Conservation (phyloP, 2,329 filamentous ascomycete species). For the Didymellaceae sp. region DNA sequence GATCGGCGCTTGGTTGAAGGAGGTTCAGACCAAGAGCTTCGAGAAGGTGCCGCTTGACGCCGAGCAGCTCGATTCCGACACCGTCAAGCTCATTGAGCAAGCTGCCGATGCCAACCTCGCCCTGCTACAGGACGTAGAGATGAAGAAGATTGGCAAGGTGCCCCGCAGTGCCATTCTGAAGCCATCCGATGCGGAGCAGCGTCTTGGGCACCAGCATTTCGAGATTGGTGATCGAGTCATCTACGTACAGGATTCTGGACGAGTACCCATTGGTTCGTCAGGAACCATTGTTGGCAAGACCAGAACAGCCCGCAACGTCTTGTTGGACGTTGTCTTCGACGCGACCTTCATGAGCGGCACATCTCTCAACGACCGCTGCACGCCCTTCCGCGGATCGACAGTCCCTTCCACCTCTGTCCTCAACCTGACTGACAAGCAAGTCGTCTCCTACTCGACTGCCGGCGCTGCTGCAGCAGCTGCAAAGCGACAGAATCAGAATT, state of each 20-base stretch:
- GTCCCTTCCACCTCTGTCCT: slow-evolving; percentile 87
- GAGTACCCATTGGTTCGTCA: slow-evolving; percentile 88
- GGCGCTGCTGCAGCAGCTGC: slow-evolving; percentile 62
- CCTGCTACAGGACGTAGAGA: slow-evolving; percentile 51
- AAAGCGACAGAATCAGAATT: slow-evolving; percentile 58
- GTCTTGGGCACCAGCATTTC: slow-evolving; percentile 84
- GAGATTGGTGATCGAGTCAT: slow-evolving; percentile 87
- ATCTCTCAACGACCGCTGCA: slow-evolving; percentile 86
- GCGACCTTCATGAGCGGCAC: slow-evolving; percentile 97
- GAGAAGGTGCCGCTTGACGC: slow-evolving; percentile 96
- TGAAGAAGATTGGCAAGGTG: slow-evolving; percentile 78
- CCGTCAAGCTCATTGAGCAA: slow-evolving; percentile 80
- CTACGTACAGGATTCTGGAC: slow-evolving; percentile 90
- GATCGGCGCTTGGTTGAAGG: slow-evolving; percentile 91
- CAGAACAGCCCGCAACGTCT: slow-evolving; percentile 78
- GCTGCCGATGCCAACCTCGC: slow-evolving; percentile 66
- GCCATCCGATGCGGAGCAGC: slow-evolving; percentile 93
- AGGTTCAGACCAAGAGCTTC: slow-evolving; percentile 87
- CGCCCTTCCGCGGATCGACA: slow-evolving; percentile 91
- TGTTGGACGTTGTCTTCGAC: slow-evolving; percentile 94
- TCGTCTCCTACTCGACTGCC: slow-evolving; percentile 71
- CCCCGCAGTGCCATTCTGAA: slow-evolving; percentile 88
- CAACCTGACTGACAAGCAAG: slow-evolving; percentile 83
- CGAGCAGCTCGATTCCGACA: slow-evolving; percentile 90
- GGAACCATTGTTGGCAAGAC: slow-evolving; percentile 97